phyloP scores from a whole-genome alignment of 2,329 filamentous ascomycete species.

The Xylaria polymorpha region DNA sequence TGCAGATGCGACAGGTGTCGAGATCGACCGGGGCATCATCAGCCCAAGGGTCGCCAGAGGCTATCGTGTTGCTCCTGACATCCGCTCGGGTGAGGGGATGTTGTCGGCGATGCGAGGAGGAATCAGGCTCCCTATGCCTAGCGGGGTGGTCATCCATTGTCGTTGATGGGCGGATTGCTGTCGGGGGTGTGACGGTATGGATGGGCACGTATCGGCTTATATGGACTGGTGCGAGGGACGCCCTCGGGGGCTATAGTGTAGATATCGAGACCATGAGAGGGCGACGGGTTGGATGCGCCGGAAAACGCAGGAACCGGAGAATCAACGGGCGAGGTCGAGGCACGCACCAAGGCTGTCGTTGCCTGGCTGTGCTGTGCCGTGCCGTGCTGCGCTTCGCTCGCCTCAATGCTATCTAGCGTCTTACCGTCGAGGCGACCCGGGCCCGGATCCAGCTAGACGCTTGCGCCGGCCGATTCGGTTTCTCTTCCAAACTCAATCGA shows the following conservation, averaged over 20 bases:
- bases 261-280: slow-evolving; percentile 37
- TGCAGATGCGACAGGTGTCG: slow-evolving; percentile 97
- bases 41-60: slow-evolving; percentile 30
- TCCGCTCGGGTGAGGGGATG: slow-evolving; percentile 24
- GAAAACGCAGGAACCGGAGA: slow-evolving; percentile 11
- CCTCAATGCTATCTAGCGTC: background rate
- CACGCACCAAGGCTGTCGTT: background rate
- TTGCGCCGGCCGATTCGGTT: slow-evolving; percentile 10
- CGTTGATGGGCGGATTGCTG: background rate
- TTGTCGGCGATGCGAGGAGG: slow-evolving; percentile 5
- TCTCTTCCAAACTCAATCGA: slow-evolving; percentile 4
- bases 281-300: slow-evolving; percentile 12
- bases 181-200: background rate
- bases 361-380: background rate
- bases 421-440: slow-evolving; percentile 11
- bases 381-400: background rate
- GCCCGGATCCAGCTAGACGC: slow-evolving; percentile 19
- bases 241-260: slow-evolving; percentile 36
- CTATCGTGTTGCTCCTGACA: slow-evolving; percentile 22
- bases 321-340: slow-evolving; percentile 13
- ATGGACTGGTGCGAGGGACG: slow-evolving; percentile 24
- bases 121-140: slow-evolving; percentile 11
- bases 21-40: slow-evolving; percentile 42
- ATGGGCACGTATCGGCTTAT: slow-evolving; percentile 4
- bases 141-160: slow-evolving; percentile 18